Percentiles rank a stretch among this genome's conserved stretches.
phyloP scores from a whole-genome alignment of 345 rosid species.

The Camelina laxa region DNA sequence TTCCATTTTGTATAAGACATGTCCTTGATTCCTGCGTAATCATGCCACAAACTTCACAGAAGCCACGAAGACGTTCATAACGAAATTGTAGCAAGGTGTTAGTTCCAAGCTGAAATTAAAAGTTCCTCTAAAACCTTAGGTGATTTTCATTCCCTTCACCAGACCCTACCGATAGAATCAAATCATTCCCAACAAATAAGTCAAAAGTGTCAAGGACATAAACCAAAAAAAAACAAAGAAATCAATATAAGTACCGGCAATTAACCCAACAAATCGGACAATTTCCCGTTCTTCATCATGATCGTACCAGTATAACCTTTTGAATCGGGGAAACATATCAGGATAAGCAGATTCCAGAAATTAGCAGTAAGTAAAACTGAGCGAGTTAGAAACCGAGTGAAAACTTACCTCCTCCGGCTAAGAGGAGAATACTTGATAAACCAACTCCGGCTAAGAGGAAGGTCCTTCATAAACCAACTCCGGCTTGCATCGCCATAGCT shows the following conservation, averaged over 20 bases:
- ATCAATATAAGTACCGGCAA: constrained; percentile 68
- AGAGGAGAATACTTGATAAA: too few relatives aligned
- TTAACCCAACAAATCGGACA: constrained; percentile 78
- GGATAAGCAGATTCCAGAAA: neutral
- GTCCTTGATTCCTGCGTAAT: too few relatives aligned
- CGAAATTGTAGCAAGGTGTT: too few relatives aligned
- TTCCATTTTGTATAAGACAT: too few relatives aligned
- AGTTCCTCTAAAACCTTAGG: too few relatives aligned
- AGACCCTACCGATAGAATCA: constrained; percentile 37
- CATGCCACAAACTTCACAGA: too few relatives aligned
- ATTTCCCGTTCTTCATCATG: constrained; percentile 76
- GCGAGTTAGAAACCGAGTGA: neutral
- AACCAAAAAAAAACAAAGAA: neutral
- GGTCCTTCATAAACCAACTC: constrained; percentile 76
- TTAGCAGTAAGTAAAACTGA: constrained; percentile 3
- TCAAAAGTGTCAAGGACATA: neutral
- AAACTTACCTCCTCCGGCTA: constrained; percentile 93
- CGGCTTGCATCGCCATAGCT: constrained; percentile 86
- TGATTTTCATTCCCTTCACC: constrained; percentile 51
- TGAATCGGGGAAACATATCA: constrained; percentile 19
- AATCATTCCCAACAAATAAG: neutral
- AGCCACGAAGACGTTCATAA: too few relatives aligned
- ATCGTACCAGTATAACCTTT: constrained; percentile 87
- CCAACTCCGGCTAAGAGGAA: constrained; percentile 68
- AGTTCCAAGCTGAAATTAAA: too few relatives aligned